These are phyloP conservation scores for Chlamydomonas sp. DNA, from an alignment of 139 green algal genomes.

Conservation along the genomic window DNA sequence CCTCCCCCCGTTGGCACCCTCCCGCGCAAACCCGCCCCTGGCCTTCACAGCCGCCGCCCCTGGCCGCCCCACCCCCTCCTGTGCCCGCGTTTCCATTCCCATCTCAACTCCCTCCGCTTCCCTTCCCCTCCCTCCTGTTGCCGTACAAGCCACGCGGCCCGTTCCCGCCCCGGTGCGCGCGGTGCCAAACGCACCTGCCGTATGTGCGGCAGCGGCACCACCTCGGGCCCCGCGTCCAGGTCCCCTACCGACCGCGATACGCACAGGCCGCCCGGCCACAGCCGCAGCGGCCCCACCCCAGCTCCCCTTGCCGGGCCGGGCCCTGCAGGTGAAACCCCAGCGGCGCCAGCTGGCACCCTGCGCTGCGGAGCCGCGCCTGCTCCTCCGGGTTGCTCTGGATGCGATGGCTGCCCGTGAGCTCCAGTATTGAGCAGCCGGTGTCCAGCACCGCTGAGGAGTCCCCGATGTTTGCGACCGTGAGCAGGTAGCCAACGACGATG, in stretches of 20 bases:
- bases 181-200: slow-evolving; percentile 63
- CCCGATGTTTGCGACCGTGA: slow-evolving; percentile 89
- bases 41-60: too few species aligned
- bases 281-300: slow-evolving; percentile 85
- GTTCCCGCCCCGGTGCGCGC: neutral
- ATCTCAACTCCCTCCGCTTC: neutral
- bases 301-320: slow-evolving; percentile 64
- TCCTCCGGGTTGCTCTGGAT: slow-evolving; percentile 60
- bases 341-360: slow-evolving; percentile 67
- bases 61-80: too few species aligned
- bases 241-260: slow-evolving; percentile 90
- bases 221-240: slow-evolving; percentile 82
- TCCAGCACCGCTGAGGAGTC: slow-evolving; percentile 90
- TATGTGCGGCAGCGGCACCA: slow-evolving; percentile 89
- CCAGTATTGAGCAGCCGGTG: slow-evolving; percentile 61
- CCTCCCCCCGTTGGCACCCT: too few species aligned
- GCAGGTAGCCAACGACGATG: slow-evolving; percentile 71
- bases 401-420: slow-evolving; percentile 56
- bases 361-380: slow-evolving; percentile 63
- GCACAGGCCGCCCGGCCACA: slow-evolving; percentile 93
- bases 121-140: neutral
- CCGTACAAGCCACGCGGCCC: neutral
- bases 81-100: too few species aligned
- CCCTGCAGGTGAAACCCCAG: slow-evolving; percentile 74
- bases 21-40: too few species aligned